Evolutionary conservation across 163 green algal genomes (phyloP).

Genomic region (Picocystis sp.): DNA sequence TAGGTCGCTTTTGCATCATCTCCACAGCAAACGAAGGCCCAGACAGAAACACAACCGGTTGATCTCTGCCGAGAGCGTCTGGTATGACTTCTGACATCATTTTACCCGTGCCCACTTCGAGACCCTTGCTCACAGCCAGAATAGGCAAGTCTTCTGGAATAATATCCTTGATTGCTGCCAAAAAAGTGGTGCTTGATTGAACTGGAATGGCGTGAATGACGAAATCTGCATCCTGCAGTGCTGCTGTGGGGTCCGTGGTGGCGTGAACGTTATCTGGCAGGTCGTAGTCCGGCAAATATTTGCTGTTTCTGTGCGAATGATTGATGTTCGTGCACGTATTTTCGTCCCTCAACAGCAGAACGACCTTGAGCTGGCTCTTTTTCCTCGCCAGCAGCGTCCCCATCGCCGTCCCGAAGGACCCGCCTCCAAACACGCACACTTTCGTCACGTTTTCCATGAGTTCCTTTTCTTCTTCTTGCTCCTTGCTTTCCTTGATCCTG

Average conservation of each 20-base stretch:
- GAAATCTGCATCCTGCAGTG: constrained; percentile 62
- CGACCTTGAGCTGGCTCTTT: constrained; percentile 59
- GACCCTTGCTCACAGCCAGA: constrained; percentile 81
- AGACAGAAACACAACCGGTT: constrained; percentile 77
- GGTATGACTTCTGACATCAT: constrained; percentile 89
- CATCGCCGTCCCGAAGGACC: constrained; percentile 94
- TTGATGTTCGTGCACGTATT: constrained; percentile 80
- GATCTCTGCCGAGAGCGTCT: constrained; percentile 52
- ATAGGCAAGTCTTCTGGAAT: constrained; percentile 67
- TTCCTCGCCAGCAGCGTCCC: constrained; percentile 59
- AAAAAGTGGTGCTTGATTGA: constrained; percentile 70
- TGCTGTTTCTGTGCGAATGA: constrained; percentile 60
- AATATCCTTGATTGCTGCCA: constrained; percentile 55
- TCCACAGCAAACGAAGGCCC: constrained; percentile 88
- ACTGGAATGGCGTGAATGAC: constrained; percentile 89
- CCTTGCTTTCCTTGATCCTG: not conserved
- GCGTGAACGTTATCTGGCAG: constrained; percentile 83
- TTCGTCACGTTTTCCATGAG: constrained; percentile 24
- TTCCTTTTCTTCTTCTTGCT: not conserved
- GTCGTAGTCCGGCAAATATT: constrained; percentile 68
- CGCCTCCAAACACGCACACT: constrained; percentile 90
- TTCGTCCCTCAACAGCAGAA: constrained; percentile 70
- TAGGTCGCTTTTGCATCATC: constrained; percentile 67
- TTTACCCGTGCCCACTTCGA: constrained; percentile 58
- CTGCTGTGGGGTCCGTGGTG: constrained; percentile 62